Evolutionary conservation across 2,329 filamentous ascomycete species (phyloP).

Genomic region (Camillea tinctor): DNA sequence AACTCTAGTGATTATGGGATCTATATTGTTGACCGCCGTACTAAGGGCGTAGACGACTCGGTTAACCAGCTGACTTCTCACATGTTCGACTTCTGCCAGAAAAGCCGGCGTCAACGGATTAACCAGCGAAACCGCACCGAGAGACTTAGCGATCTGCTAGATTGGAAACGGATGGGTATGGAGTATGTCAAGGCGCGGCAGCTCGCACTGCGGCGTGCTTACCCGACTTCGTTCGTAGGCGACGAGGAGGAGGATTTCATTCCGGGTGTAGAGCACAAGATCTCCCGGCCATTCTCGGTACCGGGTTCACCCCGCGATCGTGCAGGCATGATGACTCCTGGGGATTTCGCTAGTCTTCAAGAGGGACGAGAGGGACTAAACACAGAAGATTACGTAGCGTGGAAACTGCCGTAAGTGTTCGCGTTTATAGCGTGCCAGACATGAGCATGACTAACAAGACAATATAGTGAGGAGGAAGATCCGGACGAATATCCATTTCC

Average conservation of each 20-base stretch:
- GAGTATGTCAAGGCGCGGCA: conserved; percentile 98
- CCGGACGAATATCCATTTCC: conserved; percentile 68
- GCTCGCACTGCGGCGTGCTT: conserved; percentile 85
- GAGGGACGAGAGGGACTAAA: conserved; percentile 89
- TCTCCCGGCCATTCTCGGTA: conserved; percentile 89
- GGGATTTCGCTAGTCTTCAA: conserved; percentile 94
- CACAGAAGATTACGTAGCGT: conserved; percentile 97
- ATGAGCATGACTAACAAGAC: conserved; percentile 29
- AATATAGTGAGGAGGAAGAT: conserved; percentile 82
- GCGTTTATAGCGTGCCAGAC: background rate
- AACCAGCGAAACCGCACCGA: conserved; percentile 98
- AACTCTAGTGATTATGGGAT: conserved; percentile 98
- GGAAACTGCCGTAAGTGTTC: conserved; percentile 89
- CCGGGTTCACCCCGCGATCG: conserved; percentile 89
- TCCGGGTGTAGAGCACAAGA: conserved; percentile 89
- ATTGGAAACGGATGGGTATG: conserved; percentile 99
- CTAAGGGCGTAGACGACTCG: conserved; percentile 94
- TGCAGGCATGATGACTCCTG: conserved; percentile 97
- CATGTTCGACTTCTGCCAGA: conserved; percentile 93
- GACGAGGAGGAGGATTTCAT: conserved; percentile 89
- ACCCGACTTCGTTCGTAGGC: conserved; percentile 79
- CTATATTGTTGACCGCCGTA: conserved; percentile 94
- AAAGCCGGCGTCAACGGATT: conserved; percentile 94
- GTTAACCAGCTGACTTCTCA: conserved; percentile 89
- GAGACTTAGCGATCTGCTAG: conserved; percentile 86